Base-by-base conservation (phyloP, 176 grass and related monocot genomes). In the Carex scoparia region DNA sequence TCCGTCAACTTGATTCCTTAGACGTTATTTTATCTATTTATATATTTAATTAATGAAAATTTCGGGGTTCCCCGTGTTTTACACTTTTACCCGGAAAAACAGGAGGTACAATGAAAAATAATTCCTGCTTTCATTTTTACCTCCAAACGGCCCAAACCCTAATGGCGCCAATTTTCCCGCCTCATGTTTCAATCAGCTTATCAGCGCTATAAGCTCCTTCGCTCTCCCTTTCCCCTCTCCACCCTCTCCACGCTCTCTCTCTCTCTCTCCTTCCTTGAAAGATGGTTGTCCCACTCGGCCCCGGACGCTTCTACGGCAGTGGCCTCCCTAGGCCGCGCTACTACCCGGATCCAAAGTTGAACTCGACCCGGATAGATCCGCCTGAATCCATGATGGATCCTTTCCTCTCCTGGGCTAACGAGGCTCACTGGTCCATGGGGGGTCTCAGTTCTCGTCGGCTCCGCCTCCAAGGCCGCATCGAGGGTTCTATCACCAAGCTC, bases 371-470 rank as follows among this genome's bases (percentile, higher is more conserved):
- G 57, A 84, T 90, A 9, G 93, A 99, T 38, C 90, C 90, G 60
- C 93, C 90, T 56, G 80, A 28, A 40, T 27, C 88, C 44, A 85
- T 98, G 80, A 90, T 88, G 59, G 96, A 95, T 58, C 81, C 93
- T 19, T 87, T 99, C 37, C 86, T 94, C 49, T 82, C 65, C 0
- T 95, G 96, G 93, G 96, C 93, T 0, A 68, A 84, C 31, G 93
- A 99, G 38, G 96, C 93, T 46, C 96, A 95, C 88, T 99, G 96
- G 93, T 94, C 88, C 85, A 95, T 99, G 93, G 93, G 96, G 12
- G 96, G 91, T 2, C 85, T 95, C 87, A 78, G 84, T 64, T 87
- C 82, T 76, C 87, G 87, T 53, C 93, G 91, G 54, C 89, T 89
- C 88, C 96, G 91, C 19, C 87, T 99, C 32, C 93, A 99, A 86